These are phyloP conservation scores for Cytospora chrysosperma DNA, from an alignment of 2,329 filamentous ascomycete genomes.

Conservation along the genomic window DNA sequence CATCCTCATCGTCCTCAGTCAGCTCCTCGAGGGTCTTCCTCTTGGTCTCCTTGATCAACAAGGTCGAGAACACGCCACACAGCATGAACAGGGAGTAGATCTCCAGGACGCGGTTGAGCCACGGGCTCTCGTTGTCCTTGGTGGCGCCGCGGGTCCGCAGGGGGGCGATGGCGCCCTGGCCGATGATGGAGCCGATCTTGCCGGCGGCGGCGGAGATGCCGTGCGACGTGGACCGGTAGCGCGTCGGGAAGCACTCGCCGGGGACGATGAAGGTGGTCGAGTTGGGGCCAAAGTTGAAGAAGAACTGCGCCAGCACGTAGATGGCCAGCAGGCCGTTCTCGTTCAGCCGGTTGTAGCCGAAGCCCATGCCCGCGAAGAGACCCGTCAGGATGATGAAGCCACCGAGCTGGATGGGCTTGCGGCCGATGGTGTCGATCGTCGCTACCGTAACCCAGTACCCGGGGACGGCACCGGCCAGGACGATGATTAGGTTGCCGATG, in stretches of 20 bases:
- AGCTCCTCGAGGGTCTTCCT: constrained; percentile 71
- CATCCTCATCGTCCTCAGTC: constrained; percentile 29
- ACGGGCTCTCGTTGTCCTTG: constrained; percentile 48
- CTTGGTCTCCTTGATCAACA: constrained; percentile 73
- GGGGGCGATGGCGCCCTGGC: constrained; percentile 56
- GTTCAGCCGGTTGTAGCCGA: constrained; percentile 56
- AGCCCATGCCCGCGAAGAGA: constrained; percentile 62
- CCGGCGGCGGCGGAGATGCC: constrained; percentile 51
- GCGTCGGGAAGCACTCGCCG: constrained; percentile 56
- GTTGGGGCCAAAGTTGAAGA: constrained; percentile 61
- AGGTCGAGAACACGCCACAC: constrained; percentile 64
- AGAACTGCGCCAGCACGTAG: constrained; percentile 57
- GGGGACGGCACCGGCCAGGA: constrained; percentile 75
- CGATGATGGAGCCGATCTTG: constrained; percentile 57
- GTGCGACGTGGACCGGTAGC: constrained; percentile 57
- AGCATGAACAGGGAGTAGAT: constrained; percentile 78
- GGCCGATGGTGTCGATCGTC: constrained; percentile 66
- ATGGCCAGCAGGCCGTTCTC: constrained; percentile 54
- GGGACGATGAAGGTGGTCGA: constrained; percentile 58
- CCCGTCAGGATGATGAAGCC: constrained; percentile 62
- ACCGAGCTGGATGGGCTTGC: constrained; percentile 72
- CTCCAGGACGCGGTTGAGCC: constrained; percentile 76
- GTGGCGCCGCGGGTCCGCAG: constrained; percentile 49
- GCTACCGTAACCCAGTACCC: constrained; percentile 81
- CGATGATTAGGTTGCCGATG: constrained; percentile 75